These are phyloP conservation scores for Mucor ambiguus DNA, from an alignment of 371 early-diverging fungal genomes.

Conservation along the genomic window DNA sequence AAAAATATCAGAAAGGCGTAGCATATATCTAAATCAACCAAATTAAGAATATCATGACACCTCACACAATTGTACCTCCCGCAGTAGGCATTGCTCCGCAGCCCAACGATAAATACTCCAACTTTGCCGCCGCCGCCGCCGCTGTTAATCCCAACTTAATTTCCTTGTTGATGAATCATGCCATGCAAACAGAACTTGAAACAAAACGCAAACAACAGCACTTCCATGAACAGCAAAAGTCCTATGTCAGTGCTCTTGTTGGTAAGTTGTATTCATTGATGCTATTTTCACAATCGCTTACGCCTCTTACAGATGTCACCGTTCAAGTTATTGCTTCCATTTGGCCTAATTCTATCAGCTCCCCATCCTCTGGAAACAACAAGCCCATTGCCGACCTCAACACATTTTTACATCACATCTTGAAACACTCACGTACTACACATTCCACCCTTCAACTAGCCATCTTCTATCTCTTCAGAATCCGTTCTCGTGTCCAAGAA, in stretches of 20 bases:
- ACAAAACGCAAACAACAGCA: slow-evolving; percentile 17
- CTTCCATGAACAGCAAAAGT: slow-evolving; percentile 30
- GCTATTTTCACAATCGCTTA: not conserved
- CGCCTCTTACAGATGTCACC: slow-evolving; percentile 41
- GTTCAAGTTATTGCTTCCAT: slow-evolving; percentile 59
- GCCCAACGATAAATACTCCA: slow-evolving; percentile 24
- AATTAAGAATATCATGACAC: slow-evolving; percentile 17
- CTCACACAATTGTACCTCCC: slow-evolving; percentile 16
- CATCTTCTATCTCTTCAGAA: slow-evolving; percentile 66
- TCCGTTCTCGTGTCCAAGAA: slow-evolving; percentile 36
- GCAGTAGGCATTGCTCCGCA: slow-evolving; percentile 24
- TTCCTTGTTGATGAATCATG: slow-evolving; percentile 25
- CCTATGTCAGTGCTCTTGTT: slow-evolving; percentile 40
- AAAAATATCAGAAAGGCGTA: slow-evolving; percentile 2
- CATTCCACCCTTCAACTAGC: slow-evolving; percentile 78
- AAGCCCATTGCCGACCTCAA: slow-evolving; percentile 56
- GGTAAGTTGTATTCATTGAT: slow-evolving; percentile 23
- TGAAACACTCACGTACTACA: slow-evolving; percentile 72
- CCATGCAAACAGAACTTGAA: slow-evolving; percentile 14
- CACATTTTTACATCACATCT: slow-evolving; percentile 72
- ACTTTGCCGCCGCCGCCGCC: not conserved
- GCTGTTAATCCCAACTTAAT: slow-evolving; percentile 18
- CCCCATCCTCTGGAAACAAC: slow-evolving; percentile 10
- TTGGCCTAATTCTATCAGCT: slow-evolving; percentile 43
- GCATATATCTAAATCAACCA: not conserved